phyloP scores from a whole-genome alignment of 2,329 filamentous ascomycete species.

The Trichoderma arundinaceum region DNA sequence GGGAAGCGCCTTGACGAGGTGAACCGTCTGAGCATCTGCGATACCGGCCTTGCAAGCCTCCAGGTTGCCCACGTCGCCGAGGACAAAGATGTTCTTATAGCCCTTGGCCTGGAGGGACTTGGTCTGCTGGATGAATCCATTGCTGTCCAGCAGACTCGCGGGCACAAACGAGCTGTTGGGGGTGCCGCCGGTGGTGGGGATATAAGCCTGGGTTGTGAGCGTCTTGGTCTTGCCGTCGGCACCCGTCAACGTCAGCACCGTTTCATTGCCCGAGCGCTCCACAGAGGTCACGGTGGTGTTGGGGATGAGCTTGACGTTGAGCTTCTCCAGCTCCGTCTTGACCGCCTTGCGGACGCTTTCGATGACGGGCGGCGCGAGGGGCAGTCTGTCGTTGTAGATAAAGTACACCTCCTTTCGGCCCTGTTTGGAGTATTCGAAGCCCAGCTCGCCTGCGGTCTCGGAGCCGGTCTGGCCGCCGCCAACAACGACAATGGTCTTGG shows the following conservation, averaged over 20 bases:
- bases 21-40: conserved; percentile 44
- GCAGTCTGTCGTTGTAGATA: conserved; percentile 47
- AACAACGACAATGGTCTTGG: conserved; percentile 56
- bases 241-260: conserved; percentile 45
- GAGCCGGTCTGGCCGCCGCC: conserved; percentile 59
- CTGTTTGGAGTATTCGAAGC: conserved; percentile 50
- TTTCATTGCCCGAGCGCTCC: conserved; percentile 38
- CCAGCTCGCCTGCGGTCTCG: conserved; percentile 59
- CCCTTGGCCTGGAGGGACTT: conserved; percentile 45
- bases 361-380: conserved; percentile 44
- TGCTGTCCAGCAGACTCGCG: conserved; percentile 43
- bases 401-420: conserved; percentile 55
- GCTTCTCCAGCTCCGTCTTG: conserved; percentile 49
- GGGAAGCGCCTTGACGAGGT: conserved; percentile 46
- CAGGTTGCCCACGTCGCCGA: conserved; percentile 53
- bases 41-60: conserved; percentile 44
- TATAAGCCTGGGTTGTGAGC: conserved; percentile 51
- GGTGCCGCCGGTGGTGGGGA: conserved; percentile 53
- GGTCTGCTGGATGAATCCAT: conserved; percentile 47
- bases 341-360: conserved; percentile 49
- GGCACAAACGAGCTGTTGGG: conserved; percentile 55
- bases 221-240: conserved; percentile 45
- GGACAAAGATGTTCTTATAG: conserved; percentile 50
- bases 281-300: conserved; percentile 47
- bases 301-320: conserved; percentile 51